Conservation (phyloP, 345 rosid species). For the Syzygium grande region DNA sequence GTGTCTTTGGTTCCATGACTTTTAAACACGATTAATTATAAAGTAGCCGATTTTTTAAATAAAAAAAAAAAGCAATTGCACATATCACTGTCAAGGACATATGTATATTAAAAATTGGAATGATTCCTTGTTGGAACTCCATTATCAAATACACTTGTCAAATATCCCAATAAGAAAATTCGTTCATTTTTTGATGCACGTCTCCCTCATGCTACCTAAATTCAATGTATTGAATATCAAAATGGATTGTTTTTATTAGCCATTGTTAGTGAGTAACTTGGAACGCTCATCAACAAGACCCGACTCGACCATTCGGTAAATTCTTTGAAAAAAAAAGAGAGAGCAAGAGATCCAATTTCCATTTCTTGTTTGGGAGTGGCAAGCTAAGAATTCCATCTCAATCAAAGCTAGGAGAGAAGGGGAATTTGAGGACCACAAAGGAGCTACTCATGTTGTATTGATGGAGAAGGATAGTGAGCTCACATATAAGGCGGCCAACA, state of each 20-base stretch:
- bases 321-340: neutral
- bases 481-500: neutral
- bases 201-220: neutral
- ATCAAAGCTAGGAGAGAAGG: neutral
- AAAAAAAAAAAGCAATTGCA: rapidly evolving
- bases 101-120: neutral
- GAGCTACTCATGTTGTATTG: neutral
- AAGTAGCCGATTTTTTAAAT: rapidly evolving
- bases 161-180: neutral
- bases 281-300: neutral
- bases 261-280: neutral
- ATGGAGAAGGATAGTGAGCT: neutral
- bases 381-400: neutral
- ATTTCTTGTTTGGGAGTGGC: neutral
- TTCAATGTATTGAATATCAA: rapidly evolving
- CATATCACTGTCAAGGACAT: rapidly evolving
- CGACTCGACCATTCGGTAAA: neutral
- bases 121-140: neutral
- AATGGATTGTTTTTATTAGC: rapidly evolving
- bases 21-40: neutral
- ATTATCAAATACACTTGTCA: rapidly evolving
- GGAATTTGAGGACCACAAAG: neutral
- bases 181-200: rapidly evolving
- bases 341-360: neutral
- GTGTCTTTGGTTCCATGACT: neutral